Evolutionary conservation across 768 basidiomycete genomes (phyloP).

Genomic region (Pholiota molesta): DNA sequence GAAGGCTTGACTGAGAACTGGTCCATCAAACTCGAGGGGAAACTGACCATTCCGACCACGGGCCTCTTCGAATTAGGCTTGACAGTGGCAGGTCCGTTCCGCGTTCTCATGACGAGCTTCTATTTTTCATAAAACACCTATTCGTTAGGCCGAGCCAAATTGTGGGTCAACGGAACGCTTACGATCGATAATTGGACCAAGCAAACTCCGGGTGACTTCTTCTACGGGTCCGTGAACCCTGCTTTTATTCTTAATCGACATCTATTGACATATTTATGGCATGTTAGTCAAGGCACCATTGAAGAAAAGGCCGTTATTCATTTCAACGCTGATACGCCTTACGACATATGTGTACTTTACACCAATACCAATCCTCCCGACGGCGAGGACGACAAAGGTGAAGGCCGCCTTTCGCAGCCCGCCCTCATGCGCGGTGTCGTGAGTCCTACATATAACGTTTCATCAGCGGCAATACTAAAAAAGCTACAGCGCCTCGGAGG

Average conservation of each 20-base stretch:
- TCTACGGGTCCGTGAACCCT: conserved; percentile 55
- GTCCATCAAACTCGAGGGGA: conserved; percentile 60
- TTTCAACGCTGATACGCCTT: conserved; percentile 46
- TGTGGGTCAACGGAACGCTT: conserved; percentile 61
- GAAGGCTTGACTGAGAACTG: conserved; percentile 53
- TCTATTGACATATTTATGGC: neutral
- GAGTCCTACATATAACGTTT: conserved; percentile 21
- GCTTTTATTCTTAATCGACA: neutral
- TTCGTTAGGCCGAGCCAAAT: conserved; percentile 54
- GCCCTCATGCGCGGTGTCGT: conserved; percentile 73
- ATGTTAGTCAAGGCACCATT: conserved; percentile 57
- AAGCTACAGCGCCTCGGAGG: conserved; percentile 64
- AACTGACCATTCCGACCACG: conserved; percentile 49
- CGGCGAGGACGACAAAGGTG: conserved; percentile 43
- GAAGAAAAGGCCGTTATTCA: conserved; percentile 61
- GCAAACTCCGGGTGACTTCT: conserved; percentile 69
- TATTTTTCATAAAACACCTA: neutral
- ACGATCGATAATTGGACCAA: conserved; percentile 74
- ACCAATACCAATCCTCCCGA: conserved; percentile 60
- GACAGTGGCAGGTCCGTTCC: conserved; percentile 54
- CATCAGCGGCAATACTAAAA: neutral
- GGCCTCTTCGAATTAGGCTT: conserved; percentile 61
- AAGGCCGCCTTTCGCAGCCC: conserved; percentile 56
- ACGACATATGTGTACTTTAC: conserved; percentile 62
- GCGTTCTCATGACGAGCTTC: neutral